phyloP scores from a whole-genome alignment of 208 protist species.

The Acanthamoeba healyi region DNA sequence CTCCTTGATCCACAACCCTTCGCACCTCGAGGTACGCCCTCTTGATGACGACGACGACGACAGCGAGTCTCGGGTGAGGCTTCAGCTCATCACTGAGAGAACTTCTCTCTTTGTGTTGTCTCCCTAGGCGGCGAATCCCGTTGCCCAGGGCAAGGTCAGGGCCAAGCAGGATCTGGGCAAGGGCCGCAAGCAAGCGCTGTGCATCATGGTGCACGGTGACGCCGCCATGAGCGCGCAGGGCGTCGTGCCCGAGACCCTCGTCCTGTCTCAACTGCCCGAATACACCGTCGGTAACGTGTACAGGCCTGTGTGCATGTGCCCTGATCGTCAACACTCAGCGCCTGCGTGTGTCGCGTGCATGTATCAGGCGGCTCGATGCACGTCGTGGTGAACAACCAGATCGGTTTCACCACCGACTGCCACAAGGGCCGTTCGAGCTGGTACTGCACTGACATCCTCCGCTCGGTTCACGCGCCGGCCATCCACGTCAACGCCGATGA shows the following conservation, averaged over 20 bases:
- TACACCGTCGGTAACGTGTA: conserved; percentile 71
- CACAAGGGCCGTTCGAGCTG: conserved; percentile 78
- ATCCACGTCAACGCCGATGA: conserved; percentile 89
- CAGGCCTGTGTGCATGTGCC: background rate
- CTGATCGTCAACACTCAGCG: background rate
- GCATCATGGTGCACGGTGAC: conserved; percentile 84
- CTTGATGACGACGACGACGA: too few relatives aligned
- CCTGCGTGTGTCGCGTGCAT: background rate
- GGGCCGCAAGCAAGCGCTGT: conserved; percentile 14
- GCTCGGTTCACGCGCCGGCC: conserved; percentile 83
- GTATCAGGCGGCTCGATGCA: conserved; percentile 79
- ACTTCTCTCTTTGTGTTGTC: background rate
- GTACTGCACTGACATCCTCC: conserved; percentile 82
- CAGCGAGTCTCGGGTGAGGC: too few relatives aligned
- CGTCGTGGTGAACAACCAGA: conserved; percentile 86
- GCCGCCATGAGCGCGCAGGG: conserved; percentile 85
- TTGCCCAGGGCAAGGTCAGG: conserved; percentile 81
- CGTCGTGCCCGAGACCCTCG: conserved; percentile 85
- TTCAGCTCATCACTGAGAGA: background rate
- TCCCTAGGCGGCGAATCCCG: conserved; percentile 79
- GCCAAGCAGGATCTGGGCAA: conserved; percentile 80
- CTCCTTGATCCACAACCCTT: conserved; percentile 86
- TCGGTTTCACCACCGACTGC: conserved; percentile 85
- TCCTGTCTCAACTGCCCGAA: conserved; percentile 76
- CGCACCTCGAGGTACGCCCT: conserved; percentile 81